Evolutionary conservation across 768 basidiomycete species (phyloP), one percentile per base, ranked within the genome.

Genomic region (Tephrocybe sp.): DNA sequence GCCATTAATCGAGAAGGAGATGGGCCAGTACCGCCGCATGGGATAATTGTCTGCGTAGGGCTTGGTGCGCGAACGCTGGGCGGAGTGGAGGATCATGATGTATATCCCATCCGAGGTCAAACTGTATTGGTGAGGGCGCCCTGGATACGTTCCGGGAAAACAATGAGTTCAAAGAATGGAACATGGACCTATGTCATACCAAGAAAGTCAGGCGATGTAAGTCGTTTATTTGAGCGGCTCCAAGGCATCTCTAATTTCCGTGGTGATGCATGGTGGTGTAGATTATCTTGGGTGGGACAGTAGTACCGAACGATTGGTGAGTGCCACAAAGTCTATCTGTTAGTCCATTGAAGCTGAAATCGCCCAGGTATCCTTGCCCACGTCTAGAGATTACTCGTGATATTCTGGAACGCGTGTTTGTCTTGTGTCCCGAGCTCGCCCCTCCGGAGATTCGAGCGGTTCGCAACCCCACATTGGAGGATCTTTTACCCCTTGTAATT

Each of bases 41-140:
- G 79, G 1, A 61, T 91, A 11, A 63, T 92, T 5, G 75, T 83
- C 4, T 90, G 87, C 58, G 74, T 78, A 0, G 89, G 89, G 1
- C 69, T 92, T 9, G 86, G 87, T 8, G 83, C 89, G 8, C 74
- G 79, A 38, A 79, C 78, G 9, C 70, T 94, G 35, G 77, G 86
- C 4, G 91, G 90, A 2, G 82, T 93, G 5, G 83, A 91, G 54
- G 92, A 94, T 62, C 70, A 73, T 42, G 69, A 70, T n/a, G 69
- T 93, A 18, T 83, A 80, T 61, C 91, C 93, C 1, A 78, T 93
- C 54, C 76, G 92, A 36, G 93, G 93, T 6, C 94, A 96, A 68
- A 86, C 89, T 0, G 83, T 94, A 7, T 64, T 93, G 13, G 73
- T 95, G 18, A 66, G 79, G 31, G 88, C 89, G 2, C 86, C 89